Conservation (phyloP, 2,329 filamentous ascomycete genomes). For the Epichloe brachyelytri region DNA sequence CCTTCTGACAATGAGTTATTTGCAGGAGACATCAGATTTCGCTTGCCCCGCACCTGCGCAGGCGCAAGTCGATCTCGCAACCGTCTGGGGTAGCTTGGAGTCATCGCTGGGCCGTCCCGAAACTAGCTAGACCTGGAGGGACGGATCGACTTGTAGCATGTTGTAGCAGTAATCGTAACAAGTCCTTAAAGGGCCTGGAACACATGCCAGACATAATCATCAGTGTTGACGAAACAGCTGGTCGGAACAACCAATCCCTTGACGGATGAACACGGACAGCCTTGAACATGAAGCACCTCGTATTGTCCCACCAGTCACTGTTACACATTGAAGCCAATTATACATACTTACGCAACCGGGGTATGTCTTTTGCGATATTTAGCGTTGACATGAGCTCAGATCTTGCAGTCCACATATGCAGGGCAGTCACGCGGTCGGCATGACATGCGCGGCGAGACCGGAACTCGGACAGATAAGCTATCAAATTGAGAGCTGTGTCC, state of each 20-base stretch:
- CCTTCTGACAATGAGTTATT: background rate
- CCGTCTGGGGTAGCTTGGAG: background rate
- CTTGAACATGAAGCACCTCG: too few relatives aligned
- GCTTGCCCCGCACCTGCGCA: background rate
- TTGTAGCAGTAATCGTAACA: background rate
- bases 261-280: too few relatives aligned
- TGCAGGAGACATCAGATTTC: background rate
- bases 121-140: background rate
- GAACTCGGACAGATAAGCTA: background rate
- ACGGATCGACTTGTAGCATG: background rate
- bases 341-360: background rate
- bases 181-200: background rate
- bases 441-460: background rate
- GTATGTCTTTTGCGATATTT: background rate
- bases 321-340: background rate
- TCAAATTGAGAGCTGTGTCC: background rate
- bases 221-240: background rate
- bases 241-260: too few relatives aligned
- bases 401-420: background rate
- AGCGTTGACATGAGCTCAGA: constrained; percentile 2
- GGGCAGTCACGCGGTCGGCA: background rate
- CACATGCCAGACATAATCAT: background rate
- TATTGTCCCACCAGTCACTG: background rate
- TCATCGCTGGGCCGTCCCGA: constrained; percentile 1
- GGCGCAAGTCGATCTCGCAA: background rate